Conservation (phyloP, 192 early-diverging fungal species). For the Linnemannia hyalina region DNA sequence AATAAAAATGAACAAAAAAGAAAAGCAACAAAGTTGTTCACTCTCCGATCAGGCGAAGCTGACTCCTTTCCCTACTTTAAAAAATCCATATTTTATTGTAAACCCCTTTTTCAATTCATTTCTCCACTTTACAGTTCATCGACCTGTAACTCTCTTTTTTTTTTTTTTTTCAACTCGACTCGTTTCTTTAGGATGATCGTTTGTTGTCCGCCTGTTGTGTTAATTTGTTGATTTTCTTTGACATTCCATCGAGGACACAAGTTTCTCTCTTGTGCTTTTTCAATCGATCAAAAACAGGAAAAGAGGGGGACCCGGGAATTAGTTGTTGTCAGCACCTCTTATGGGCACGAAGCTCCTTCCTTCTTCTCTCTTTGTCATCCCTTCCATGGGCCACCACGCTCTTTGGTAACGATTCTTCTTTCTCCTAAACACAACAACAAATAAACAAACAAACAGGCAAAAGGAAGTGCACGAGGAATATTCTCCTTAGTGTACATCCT, state of each 20-base stretch:
- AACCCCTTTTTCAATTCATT: conserved; percentile 2
- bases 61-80: background rate
- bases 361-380: background rate
- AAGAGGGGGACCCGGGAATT: background rate
- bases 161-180: background rate
- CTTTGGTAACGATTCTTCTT: background rate
- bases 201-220: background rate
- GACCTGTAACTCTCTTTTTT: background rate
- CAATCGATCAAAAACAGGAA: background rate
- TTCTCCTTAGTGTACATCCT: background rate
- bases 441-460: background rate
- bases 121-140: background rate
- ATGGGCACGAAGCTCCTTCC: background rate
- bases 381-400: background rate
- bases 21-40: background rate
- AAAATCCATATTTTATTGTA: background rate
- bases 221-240: background rate
- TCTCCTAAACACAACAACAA: background rate
- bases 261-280: background rate
- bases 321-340: background rate
- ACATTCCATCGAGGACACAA: background rate
- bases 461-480: background rate
- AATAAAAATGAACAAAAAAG: background rate
- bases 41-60: conserved; percentile 9
- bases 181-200: no score